Base-by-base conservation (phyloP, 2,329 filamentous ascomycete genomes). In the Penicillium hordei region DNA sequence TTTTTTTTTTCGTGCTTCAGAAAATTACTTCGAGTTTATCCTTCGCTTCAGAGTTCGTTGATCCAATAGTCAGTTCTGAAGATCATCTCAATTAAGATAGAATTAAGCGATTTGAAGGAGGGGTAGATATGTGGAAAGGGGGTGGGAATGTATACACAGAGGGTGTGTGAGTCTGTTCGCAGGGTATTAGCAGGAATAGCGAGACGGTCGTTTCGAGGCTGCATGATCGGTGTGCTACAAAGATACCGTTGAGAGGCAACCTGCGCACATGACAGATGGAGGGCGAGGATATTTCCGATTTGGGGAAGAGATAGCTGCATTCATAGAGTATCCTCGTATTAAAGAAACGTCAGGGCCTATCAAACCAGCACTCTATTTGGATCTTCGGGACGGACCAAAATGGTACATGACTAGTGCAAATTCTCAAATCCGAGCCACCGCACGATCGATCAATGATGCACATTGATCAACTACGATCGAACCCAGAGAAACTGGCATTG, bases 401-500 rank as follows among this genome's bases (percentile, higher is more conserved):
- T 52, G 43, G 40, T 48, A 58, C 33, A 50, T 38, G 52, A 53
- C 61, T 55, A 52, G 50, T 36, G 58, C 52, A 56, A 36, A 45
- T 55, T 48, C n/a, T 33, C 13, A 31, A 25, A 60, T 25, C 54
- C 55, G 52, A 50, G n/a, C 19, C 27, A 52, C 52, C 43, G 52
- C 43, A 42, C 59, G 65, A 67, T 67, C 62, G 60, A 54, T 60
- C 64, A 67, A 66, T 67, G 62, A 56, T 54, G 44, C 48, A 43
- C 55, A 46, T 48, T 29, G 58, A 67, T 66, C 65, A 60, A 56
- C 29, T 19, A 5, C 27, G 46, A 67, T 67, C 65, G 60, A 55
- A 43, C 46, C 31, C n/a, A 33, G 31, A 43, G 15, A 31, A 27
- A 15, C 7, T 21, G 19, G 27, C 17, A 42, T 51, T 56, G 57